These are phyloP conservation scores for Pythium sp. DNA, from an alignment of 352 stramenopile genomes.

Conservation along the genomic window DNA sequence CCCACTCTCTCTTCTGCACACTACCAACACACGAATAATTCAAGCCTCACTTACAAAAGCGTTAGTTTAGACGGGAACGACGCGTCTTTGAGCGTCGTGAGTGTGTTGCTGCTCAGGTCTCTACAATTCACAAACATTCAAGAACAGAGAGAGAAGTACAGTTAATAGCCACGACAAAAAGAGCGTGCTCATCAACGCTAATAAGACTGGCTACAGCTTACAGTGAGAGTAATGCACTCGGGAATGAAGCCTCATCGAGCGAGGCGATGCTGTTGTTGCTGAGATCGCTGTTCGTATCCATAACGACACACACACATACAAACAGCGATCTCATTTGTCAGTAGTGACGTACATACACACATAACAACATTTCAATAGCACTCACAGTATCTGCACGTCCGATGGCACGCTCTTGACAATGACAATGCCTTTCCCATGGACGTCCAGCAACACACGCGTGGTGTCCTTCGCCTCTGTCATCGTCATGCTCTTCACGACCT, in stretches of 20 bases:
- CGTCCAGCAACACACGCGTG: slow-evolving; percentile 20
- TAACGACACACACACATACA: neutral
- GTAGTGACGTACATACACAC: neutral
- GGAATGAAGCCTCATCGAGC: slow-evolving; percentile 26
- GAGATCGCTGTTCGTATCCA: slow-evolving; percentile 23
- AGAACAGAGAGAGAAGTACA: no score
- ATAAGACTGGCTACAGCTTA: slow-evolving; percentile 15
- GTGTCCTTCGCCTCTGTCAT: neutral
- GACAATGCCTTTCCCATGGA: slow-evolving; percentile 25
- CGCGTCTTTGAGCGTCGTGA: slow-evolving; percentile 5
- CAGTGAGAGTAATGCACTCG: slow-evolving; percentile 26
- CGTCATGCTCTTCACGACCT: slow-evolving; percentile 23
- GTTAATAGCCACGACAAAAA: no score
- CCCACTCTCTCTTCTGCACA: neutral
- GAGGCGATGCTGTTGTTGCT: slow-evolving; percentile 31
- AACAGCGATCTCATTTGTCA: neutral
- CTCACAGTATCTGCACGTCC: slow-evolving; percentile 19
- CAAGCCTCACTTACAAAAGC: neutral
- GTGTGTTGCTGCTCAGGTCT: slow-evolving; percentile 10
- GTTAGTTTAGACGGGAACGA: slow-evolving; percentile 7
- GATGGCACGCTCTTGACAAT: slow-evolving; percentile 32
- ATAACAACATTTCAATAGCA: neutral
- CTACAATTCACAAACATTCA: neutral
- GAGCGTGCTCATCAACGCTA: no score
- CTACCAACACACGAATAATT: neutral